phyloP scores from a whole-genome alignment of 2,329 filamentous ascomycete species.

The Pseudocercospora vitis region DNA sequence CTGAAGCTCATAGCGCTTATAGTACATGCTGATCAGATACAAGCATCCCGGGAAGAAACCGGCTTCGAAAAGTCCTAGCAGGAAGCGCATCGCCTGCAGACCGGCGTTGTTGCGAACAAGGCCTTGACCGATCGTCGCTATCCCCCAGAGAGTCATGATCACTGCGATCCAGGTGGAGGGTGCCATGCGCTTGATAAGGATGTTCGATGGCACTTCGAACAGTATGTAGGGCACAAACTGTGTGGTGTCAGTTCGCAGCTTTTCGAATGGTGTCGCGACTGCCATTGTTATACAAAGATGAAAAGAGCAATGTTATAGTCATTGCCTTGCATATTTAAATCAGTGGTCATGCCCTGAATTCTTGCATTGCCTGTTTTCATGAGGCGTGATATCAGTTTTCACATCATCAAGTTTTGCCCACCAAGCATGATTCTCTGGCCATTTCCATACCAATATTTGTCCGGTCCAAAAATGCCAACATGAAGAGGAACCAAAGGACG shows the following conservation, averaged over 20 bases:
- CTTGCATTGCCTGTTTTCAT: slow-evolving; percentile 36
- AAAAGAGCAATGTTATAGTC: slow-evolving; percentile 40
- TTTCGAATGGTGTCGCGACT: not conserved
- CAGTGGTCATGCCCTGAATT: slow-evolving; percentile 40
- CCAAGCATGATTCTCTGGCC: too few species aligned
- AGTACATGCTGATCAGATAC: slow-evolving; percentile 34
- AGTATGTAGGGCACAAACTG: slow-evolving; percentile 38
- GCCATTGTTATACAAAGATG: slow-evolving; percentile 35
- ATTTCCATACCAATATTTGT: slow-evolving; percentile 37
- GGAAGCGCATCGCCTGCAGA: slow-evolving; percentile 42
- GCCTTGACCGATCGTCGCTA: slow-evolving; percentile 48
- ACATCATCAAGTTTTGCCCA: slow-evolving; percentile 30
- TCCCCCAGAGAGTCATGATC: slow-evolving; percentile 56
- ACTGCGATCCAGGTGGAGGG: slow-evolving; percentile 46
- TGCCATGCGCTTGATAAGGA: slow-evolving; percentile 43
- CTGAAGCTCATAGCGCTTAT: slow-evolving; percentile 26
- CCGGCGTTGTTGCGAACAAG: slow-evolving; percentile 21
- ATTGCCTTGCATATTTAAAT: slow-evolving; percentile 37
- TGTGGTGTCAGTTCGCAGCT: not conserved
- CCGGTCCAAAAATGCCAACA: slow-evolving; percentile 49
- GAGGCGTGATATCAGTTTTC: slow-evolving; percentile 47
- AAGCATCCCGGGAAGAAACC: slow-evolving; percentile 57
- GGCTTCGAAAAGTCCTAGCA: slow-evolving; percentile 70
- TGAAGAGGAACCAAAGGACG: slow-evolving; percentile 48
- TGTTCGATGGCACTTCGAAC: slow-evolving; percentile 42